Conservation (phyloP, 2,329 filamentous ascomycete genomes). For the Corynespora cassiicola region DNA sequence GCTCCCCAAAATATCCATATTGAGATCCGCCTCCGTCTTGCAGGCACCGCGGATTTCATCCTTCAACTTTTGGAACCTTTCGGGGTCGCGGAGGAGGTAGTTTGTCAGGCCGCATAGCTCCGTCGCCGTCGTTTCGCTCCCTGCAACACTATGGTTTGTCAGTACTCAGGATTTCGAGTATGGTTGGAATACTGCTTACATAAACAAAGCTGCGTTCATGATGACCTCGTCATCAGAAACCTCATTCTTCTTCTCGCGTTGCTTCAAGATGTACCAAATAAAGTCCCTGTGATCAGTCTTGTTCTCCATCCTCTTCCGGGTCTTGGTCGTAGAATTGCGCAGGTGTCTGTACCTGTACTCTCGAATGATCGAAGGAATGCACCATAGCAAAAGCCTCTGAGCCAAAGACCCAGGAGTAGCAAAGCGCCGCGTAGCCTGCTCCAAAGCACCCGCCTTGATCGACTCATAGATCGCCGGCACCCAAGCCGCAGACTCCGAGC, state of each 20-base stretch:
- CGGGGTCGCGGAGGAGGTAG: constrained; percentile 35
- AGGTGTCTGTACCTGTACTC: constrained; percentile 34
- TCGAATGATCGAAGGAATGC: constrained; percentile 32
- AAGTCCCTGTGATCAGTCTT: constrained; percentile 43
- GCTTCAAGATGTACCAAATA: constrained; percentile 42
- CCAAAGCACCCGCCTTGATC: constrained; percentile 40
- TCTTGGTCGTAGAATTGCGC: constrained; percentile 38
- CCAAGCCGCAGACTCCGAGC: constrained; percentile 40
- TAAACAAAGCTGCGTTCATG: constrained; percentile 40
- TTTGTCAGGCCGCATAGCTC: constrained; percentile 39
- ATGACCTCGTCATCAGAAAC: constrained; percentile 39
- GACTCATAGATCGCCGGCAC: constrained; percentile 41
- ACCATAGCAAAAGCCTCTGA: constrained; percentile 36
- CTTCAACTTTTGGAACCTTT: constrained; percentile 27
- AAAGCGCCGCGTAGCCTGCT: constrained; percentile 38
- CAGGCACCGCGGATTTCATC: constrained; percentile 34
- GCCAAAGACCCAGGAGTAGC: constrained; percentile 26
- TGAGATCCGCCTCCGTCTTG: constrained; percentile 37
- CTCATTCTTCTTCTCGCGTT: constrained; percentile 42
- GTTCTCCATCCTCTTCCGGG: constrained; percentile 28
- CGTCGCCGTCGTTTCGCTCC: constrained; percentile 43
- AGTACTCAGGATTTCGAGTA: not conserved
- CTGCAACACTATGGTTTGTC: constrained; percentile 28
- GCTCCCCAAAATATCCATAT: constrained; percentile 32
- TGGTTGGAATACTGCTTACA: constrained; percentile 15